Base-by-base conservation (phyloP, 2,329 filamentous ascomycete species). In the Fusarium sarcochroum region DNA sequence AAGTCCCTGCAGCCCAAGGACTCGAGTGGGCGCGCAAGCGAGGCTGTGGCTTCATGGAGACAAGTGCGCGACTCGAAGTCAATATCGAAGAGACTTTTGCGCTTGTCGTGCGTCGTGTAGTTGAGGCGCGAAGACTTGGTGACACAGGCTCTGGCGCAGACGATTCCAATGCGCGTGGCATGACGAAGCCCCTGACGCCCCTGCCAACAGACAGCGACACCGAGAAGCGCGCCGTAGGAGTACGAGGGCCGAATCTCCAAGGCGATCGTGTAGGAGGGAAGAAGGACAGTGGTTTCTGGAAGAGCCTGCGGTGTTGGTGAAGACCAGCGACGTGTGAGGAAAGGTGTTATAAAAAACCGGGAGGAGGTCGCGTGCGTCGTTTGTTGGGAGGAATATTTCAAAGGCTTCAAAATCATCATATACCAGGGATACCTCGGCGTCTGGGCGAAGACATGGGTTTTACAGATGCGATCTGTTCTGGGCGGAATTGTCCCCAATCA, bases 61-160 rank as follows among this genome's bases (percentile, higher is more conserved):
- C 93, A 66, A 93, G 91, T 74, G 93, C 93, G 6, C 83, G 92
- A 55, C 88, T 94, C 73, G 92, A 93, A 83, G 93, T 96, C 69
- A 96, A 96, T 77, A 93, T 96, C 66, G 93, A 96, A 78, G 93
- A 96, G 85, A 95, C 92, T 0, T 96, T 96, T 84, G 92, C 91
- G 35, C 84, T 90, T 38, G 87, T 90, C 61, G 86, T 90, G 42
- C 83, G 87, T 25, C 83, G 88, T 51, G 89, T 91, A 50, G 83
- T 87, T 46, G 88, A 90, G 81, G 82, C 81, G n/a, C 78, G 87
- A 20, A 78, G 81, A 15, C 77, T 84, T 44, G 86, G 86, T 6
- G 84, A 84, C 70, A 79, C 80, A 75, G 86, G 83, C 62, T 69
- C 80, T 53, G 68, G 76, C 48, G 81, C 82, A 58, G 79, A 78